These are phyloP conservation scores for Canna indica DNA, from an alignment of 176 grass and related monocot genomes.

Conservation along the genomic window DNA sequence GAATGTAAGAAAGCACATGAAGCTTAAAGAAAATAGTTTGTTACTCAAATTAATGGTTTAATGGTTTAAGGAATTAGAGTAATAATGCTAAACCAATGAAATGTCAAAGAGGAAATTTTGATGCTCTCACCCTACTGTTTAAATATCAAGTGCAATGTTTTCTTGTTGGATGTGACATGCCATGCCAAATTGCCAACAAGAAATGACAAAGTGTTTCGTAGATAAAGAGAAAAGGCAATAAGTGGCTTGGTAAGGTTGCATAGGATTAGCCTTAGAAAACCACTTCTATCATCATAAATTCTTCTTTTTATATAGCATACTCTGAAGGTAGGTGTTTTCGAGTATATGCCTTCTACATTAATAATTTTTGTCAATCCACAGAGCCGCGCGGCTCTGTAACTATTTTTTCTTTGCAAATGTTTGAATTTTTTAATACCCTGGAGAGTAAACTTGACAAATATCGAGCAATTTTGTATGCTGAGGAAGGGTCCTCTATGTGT, in stretches of 20 bases:
- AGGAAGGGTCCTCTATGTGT: too few relatives aligned
- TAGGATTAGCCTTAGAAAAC: not conserved
- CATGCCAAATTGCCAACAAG: not conserved
- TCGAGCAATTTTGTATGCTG: too few relatives aligned
- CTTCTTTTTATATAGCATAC: not conserved
- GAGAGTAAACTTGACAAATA: not conserved
- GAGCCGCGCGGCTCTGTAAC: not conserved
- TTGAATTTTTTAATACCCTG: not conserved
- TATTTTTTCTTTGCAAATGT: not conserved
- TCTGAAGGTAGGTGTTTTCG: not conserved
- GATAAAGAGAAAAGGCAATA: not conserved
- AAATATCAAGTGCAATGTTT: not conserved
- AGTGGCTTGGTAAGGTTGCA: not conserved
- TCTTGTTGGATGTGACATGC: not conserved
- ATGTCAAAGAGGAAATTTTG: not conserved
- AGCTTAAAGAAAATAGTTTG: not conserved
- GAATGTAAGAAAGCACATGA: not conserved
- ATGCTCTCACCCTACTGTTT: not conserved
- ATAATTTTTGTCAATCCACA: not conserved
- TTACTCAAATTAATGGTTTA: not conserved
- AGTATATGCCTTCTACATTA: not conserved
- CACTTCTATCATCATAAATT: not conserved
- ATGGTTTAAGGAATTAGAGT: not conserved
- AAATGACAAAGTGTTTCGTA: not conserved
- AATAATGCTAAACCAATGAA: not conserved